phyloP scores from a whole-genome alignment of 768 basidiomycete species.

The Wakefieldia striispora region DNA sequence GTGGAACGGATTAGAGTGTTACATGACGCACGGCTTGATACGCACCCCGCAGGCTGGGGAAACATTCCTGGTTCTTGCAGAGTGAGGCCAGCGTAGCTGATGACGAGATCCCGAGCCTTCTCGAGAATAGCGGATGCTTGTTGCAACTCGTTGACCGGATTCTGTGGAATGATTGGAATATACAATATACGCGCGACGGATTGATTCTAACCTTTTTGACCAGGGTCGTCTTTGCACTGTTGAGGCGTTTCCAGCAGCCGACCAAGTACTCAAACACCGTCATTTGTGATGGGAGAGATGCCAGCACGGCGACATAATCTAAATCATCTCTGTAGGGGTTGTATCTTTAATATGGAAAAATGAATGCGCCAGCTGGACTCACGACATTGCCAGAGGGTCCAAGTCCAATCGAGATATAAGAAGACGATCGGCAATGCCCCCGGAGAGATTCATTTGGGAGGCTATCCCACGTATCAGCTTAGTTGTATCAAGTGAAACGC shows the following conservation, averaged over 20 bases:
- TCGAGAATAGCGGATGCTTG: slow-evolving; percentile 64
- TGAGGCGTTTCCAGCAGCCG: slow-evolving; percentile 89
- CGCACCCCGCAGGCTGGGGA: slow-evolving; percentile 78
- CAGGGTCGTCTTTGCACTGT: slow-evolving; percentile 49
- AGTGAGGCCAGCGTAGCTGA: slow-evolving; percentile 86
- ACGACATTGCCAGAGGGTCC: slow-evolving; percentile 70
- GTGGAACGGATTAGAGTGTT: slow-evolving; percentile 3
- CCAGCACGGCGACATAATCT: slow-evolving; percentile 71
- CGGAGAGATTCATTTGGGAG: slow-evolving; percentile 45
- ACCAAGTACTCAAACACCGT: slow-evolving; percentile 89
- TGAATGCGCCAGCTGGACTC: slow-evolving; percentile 30
- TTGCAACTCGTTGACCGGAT: slow-evolving; percentile 54
- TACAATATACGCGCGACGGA: slow-evolving; percentile 17
- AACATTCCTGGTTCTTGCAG: slow-evolving; percentile 96
- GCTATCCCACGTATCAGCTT: slow-evolving; percentile 15
- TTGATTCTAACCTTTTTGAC: slow-evolving; percentile 55
- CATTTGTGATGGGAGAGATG: slow-evolving; percentile 72
- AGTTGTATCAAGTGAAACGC: neutral
- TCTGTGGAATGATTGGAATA: slow-evolving; percentile 39
- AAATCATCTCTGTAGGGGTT: slow-evolving; percentile 56
- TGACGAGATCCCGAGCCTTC: slow-evolving; percentile 74
- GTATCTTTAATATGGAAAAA: neutral
- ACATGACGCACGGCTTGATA: slow-evolving; percentile 5
- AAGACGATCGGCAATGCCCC: slow-evolving; percentile 69
- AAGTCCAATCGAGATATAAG: slow-evolving; percentile 84